Conservation (phyloP, 441 rosid genomes). For the Erodium moschatum region DNA sequence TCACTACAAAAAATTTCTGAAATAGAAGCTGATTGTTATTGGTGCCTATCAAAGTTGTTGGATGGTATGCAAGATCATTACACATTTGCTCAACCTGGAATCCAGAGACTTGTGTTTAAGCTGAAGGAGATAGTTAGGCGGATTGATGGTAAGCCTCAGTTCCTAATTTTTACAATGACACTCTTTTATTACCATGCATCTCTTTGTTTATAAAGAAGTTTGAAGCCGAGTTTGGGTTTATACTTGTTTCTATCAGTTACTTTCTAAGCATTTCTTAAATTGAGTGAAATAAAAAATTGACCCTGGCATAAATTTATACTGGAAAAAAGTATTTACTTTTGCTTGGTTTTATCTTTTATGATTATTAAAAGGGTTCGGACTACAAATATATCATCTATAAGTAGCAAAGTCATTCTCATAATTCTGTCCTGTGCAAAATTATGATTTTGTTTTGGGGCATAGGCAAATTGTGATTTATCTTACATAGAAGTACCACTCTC, state of each 20-base stretch:
- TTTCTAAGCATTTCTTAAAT: too few relatives aligned
- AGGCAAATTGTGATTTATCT: too few relatives aligned
- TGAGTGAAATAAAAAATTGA: not conserved
- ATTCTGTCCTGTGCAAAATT: too few relatives aligned
- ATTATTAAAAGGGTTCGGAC: not conserved
- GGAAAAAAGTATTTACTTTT: not conserved
- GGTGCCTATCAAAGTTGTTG: constrained; percentile 92
- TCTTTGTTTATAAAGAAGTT: not conserved
- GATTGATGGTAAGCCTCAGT: constrained; percentile 61
- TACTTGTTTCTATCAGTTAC: too few relatives aligned
- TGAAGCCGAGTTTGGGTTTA: not conserved
- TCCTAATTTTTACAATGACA: not conserved
- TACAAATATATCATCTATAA: not conserved
- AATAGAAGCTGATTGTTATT: constrained; percentile 90
- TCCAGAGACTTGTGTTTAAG: constrained; percentile 96
- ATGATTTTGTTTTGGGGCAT: too few relatives aligned
- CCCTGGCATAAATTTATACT: not conserved
- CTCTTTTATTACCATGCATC: not conserved
- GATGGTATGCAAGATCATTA: constrained; percentile 99
- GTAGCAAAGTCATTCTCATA: not conserved
- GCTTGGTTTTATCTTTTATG: not conserved
- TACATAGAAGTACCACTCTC: not conserved
- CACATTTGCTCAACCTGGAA: constrained; percentile 99
- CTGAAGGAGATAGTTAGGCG: constrained; percentile 91
- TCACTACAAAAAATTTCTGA: constrained; percentile 54